These are phyloP conservation scores for Zygotorulaspora mrakii DNA, from an alignment of 1,139 yeast species.

Conservation along the genomic window DNA sequence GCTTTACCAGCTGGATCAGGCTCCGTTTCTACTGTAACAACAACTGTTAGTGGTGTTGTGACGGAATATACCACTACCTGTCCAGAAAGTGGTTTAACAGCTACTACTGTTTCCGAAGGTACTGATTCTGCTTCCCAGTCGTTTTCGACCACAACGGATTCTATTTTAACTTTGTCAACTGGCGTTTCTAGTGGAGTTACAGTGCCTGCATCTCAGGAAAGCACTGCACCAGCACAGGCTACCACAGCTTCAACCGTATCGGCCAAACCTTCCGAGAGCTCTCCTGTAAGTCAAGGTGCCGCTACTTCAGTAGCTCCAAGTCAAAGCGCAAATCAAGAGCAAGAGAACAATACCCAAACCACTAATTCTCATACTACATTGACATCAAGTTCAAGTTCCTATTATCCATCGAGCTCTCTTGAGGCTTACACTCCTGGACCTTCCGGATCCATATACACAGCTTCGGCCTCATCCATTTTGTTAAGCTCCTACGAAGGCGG, in stretches of 20 bases:
- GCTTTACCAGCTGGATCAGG: no score
- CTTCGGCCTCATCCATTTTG: constrained; percentile 1
- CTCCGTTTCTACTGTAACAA: constrained; percentile 2
- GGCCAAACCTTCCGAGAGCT: neutral
- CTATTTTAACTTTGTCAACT: neutral
- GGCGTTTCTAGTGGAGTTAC: neutral
- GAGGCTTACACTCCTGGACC: neutral
- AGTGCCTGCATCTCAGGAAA: neutral
- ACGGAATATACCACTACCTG: constrained; percentile 3
- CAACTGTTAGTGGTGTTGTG: constrained; percentile 1
- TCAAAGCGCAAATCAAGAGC: no score
- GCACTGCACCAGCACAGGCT: neutral
- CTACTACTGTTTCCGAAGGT: neutral
- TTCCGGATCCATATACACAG: neutral
- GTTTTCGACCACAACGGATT: neutral
- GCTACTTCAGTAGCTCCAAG: no score
- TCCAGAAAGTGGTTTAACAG: constrained; percentile 1
- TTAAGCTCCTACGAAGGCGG: constrained; percentile 4
- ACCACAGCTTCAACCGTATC: neutral
- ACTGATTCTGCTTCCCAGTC: neutral
- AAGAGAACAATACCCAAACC: no score
- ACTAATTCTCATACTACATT: no score
- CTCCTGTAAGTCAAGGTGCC: neutral
- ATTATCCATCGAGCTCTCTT: neutral
- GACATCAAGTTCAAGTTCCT: no score